Conservation (phyloP, 2,329 filamentous ascomycete genomes). For the Berkeleyomyces basicola region DNA sequence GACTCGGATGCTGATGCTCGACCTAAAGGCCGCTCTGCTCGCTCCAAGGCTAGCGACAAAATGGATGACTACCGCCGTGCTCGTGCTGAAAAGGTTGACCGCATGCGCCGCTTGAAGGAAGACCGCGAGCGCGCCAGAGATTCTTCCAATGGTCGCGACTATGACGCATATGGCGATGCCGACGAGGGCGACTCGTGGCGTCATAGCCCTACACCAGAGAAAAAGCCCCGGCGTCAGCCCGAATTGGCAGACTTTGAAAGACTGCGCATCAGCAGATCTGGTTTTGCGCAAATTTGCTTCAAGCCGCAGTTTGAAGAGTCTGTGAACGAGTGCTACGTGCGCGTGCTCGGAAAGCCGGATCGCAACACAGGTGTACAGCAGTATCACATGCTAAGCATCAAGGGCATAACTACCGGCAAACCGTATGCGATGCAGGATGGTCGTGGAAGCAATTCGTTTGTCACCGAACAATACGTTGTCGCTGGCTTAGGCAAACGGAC, state of each 20-base stretch:
- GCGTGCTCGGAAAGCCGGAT: slow-evolving; percentile 68
- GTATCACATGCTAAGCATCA: slow-evolving; percentile 51
- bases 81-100: slow-evolving; percentile 47
- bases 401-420: slow-evolving; percentile 61
- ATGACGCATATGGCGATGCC: slow-evolving; percentile 46
- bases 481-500: slow-evolving; percentile 70
- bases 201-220: slow-evolving; percentile 38
- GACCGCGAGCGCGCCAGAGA: slow-evolving; percentile 33
- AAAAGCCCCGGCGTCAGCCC: slow-evolving; percentile 34
- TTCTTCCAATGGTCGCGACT: slow-evolving; percentile 25
- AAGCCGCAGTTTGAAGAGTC: slow-evolving; percentile 75
- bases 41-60: slow-evolving; percentile 7
- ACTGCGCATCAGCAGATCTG: slow-evolving; percentile 64
- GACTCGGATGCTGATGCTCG: slow-evolving; percentile 53
- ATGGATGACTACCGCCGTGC: slow-evolving; percentile 45
- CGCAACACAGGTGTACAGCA: slow-evolving; percentile 53
- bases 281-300: slow-evolving; percentile 84
- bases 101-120: slow-evolving; percentile 45
- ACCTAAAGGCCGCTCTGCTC: slow-evolving; percentile 38
- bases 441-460: slow-evolving; percentile 47
- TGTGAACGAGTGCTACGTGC: slow-evolving; percentile 69
- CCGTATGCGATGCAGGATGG: slow-evolving; percentile 72
- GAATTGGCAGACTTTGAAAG: slow-evolving; percentile 71
- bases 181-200: slow-evolving; percentile 72
- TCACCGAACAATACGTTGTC: slow-evolving; percentile 71